A percentile compares a stretch with the other conserved stretches of the same genome.
Evolutionary conservation across 106 monocot species (phyloP).

Genomic region (Apostasia shenzhenica): DNA sequence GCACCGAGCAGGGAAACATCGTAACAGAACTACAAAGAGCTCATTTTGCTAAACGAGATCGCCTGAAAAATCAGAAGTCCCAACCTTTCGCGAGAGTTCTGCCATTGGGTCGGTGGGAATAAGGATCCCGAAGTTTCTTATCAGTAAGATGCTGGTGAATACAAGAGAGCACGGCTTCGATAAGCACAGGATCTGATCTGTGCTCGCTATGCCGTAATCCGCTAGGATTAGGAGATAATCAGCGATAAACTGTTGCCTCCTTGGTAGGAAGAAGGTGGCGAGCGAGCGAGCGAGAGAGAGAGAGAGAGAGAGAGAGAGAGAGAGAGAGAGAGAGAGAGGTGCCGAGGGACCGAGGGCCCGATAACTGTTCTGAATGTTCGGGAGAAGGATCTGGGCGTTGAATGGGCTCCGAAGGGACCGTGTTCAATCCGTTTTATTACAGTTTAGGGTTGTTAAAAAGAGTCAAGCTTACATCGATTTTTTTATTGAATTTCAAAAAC

Average conservation of each 20-base stretch:
- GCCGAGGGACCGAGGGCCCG: no score
- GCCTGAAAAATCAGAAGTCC: not conserved
- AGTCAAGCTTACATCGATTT: no score
- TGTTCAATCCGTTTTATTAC: not conserved
- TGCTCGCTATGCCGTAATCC: no score
- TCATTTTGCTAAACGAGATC: not conserved
- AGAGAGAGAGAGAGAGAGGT: not conserved
- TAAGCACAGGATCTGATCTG: no score
- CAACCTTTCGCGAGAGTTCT: not conserved
- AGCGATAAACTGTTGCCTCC: not conserved
- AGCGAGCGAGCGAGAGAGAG: not conserved
- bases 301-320: not conserved
- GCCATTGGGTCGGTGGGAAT: not conserved
- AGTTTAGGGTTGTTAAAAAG: no score
- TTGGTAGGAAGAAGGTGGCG: constrained; percentile 3
- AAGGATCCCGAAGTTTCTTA: not conserved
- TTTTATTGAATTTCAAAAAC: no score
- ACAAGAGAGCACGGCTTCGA: no score
- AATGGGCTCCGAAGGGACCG: not conserved
- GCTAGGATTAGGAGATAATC: not conserved
- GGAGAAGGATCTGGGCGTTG: not conserved
- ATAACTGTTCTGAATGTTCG: not conserved
- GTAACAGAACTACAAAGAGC: not conserved
- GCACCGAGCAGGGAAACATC: not conserved
- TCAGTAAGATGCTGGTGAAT: no score